Base-by-base conservation (phyloP, 805 yeast genomes). In the Saccharomycopsis sp. region DNA sequence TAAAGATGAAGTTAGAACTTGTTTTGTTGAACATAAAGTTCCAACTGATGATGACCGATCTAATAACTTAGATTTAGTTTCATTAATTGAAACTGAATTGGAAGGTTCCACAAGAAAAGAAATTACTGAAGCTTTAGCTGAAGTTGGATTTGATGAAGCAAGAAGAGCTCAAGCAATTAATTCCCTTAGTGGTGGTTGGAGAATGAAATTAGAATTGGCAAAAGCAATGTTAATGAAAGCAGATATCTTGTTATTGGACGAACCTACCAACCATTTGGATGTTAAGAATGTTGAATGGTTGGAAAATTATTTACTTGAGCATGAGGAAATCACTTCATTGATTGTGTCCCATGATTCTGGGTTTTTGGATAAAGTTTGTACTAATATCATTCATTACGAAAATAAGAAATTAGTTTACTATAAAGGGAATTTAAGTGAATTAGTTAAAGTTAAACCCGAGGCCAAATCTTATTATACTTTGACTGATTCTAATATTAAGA, bases 311-410 rank as follows among this genome's bases (percentile, higher is more conserved):
- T 73, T 93, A 59, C 71, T 78, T 31, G 79, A 75, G 44, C 87
- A 93, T 64, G 76, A 85, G 16, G 83, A 87, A 45, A 89, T 93
- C 62, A 90, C 98, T 43, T 86, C 96, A 14, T 72, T 90, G 62
- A 90, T 90, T 60, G 97, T 90, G 55, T 89, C 97, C 42, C 98
- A 90, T 75, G 98, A 90, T 70, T 87, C 97, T 44, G 95, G 96
- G 19, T 90, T 90, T 75, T 70, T 90, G 62, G 98, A 90, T 61
- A 78, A 81, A 41, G 97, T 90, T 28, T 93, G 97, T 71, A 88
- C 97, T 31, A 97, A 90, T 61, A 87, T 93, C 59, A 87, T 87
- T 55, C 97, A 90, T 66, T 90, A 90, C 65, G 98, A 93, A 68
- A 84, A 82, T 71, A 89, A 87, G 68, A 89, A 90, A 62, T 75